Conservation (phyloP, 257 asterid species). For the Solanum sejunctum region DNA sequence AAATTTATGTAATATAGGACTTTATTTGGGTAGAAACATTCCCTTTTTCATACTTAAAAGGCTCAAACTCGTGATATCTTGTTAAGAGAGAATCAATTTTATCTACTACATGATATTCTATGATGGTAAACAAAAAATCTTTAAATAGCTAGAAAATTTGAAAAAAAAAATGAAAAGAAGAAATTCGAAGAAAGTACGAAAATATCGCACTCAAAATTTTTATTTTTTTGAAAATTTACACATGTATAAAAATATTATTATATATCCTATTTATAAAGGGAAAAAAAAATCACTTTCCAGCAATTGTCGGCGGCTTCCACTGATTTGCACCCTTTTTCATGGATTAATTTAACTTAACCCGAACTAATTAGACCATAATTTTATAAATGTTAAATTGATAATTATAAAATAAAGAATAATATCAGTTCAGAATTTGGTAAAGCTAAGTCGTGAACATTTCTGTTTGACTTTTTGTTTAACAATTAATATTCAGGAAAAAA, state of each 20-base stretch:
- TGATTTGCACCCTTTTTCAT: not conserved
- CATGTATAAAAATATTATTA: not conserved
- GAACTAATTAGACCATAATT: not conserved
- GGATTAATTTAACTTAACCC: not conserved
- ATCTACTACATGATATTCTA: too few relatives aligned
- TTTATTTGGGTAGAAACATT: rapidly evolving
- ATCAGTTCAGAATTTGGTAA: not conserved
- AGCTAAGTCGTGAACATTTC: not conserved
- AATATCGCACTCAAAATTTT: not conserved
- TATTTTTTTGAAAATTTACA: not conserved
- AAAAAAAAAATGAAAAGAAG: not conserved
- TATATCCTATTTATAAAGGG: not conserved
- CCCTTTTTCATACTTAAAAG: too few relatives aligned
- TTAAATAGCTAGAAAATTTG: not conserved
- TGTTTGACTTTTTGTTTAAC: not conserved
- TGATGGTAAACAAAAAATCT: too few relatives aligned
- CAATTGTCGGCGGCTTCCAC: not conserved
- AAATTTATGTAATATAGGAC: too few relatives aligned
- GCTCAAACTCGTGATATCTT: too few relatives aligned
- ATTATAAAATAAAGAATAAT: not conserved
- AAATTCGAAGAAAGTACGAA: not conserved
- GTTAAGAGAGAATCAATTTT: too few relatives aligned
- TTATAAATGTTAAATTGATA: too few relatives aligned
- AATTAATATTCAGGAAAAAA: not conserved
- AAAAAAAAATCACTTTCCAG: not conserved